Evolutionary conservation across 2,329 filamentous ascomycete species (phyloP).

Genomic region (Aspergillus brasiliensis): DNA sequence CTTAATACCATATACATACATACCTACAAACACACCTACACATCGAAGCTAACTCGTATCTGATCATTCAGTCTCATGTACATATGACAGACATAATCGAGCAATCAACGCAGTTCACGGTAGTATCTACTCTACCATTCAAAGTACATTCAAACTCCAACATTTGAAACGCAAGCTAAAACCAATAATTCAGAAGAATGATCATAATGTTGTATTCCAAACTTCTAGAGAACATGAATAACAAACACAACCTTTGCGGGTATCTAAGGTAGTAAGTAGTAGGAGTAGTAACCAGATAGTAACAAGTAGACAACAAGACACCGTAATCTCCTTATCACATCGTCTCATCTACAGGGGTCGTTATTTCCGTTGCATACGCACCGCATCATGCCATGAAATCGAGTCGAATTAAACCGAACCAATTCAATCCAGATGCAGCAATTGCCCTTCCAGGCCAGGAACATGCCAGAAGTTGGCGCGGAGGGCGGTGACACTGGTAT

Average conservation of each 20-base stretch:
- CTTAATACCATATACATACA: not conserved
- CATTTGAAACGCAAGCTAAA: no score
- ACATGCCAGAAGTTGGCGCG: conserved; percentile 87
- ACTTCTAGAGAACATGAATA: not conserved
- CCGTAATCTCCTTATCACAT: not conserved
- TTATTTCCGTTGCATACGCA: no score
- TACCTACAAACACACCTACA: no score
- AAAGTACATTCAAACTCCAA: no score
- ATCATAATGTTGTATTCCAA: conserved; percentile 4
- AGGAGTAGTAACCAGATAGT: not conserved
- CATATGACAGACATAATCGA: not conserved
- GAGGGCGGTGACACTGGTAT: conserved; percentile 71
- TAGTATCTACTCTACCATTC: not conserved
- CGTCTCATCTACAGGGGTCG: conserved; percentile 16
- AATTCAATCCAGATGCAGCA: conserved; percentile 62
- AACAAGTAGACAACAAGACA: not conserved
- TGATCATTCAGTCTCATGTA: not conserved
- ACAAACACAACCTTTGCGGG: conserved; percentile 24
- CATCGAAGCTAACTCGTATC: no score
- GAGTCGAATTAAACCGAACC: no score
- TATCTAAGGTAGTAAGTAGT: conserved; percentile 10
- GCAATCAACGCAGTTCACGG: not conserved
- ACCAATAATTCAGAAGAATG: not conserved
- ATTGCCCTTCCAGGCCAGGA: conserved; percentile 64
- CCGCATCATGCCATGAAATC: not conserved